These are phyloP conservation scores for Adansonia madagascariensis DNA, from an alignment of 441 rosid genomes.

Conservation along the genomic window DNA sequence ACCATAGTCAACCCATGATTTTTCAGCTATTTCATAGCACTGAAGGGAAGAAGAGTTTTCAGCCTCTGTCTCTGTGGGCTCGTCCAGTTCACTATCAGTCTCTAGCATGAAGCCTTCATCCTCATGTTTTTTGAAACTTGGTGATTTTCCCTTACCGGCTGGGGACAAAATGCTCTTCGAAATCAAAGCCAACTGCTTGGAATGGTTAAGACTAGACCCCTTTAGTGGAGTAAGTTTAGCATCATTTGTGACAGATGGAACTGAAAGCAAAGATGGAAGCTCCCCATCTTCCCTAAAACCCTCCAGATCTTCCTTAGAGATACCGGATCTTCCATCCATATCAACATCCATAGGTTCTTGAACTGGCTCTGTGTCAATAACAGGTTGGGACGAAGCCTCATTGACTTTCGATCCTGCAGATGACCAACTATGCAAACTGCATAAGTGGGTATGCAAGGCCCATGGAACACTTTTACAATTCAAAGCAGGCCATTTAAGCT, in stretches of 20 bases:
- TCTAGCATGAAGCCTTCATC: constrained; percentile 78
- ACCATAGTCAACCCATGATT: constrained; percentile 73
- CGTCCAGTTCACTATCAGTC: constrained; percentile 79
- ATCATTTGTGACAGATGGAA: constrained; percentile 49
- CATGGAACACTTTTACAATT: constrained; percentile 73
- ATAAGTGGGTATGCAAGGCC: constrained; percentile 67
- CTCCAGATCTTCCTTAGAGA: constrained; percentile 68
- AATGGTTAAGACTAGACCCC: constrained; percentile 56
- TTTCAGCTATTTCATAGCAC: constrained; percentile 42
- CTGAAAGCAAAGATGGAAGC: constrained; percentile 74
- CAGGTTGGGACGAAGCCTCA: constrained; percentile 47
- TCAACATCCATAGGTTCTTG: constrained; percentile 66
- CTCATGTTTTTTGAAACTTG: constrained; percentile 70
- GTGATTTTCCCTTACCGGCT: constrained; percentile 55
- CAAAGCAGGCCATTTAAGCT: constrained; percentile 77
- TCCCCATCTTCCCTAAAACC: constrained; percentile 87
- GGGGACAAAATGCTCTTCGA: constrained; percentile 80
- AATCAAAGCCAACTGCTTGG: constrained; percentile 76
- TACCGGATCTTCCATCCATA: constrained; percentile 54
- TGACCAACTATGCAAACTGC: constrained; percentile 78
- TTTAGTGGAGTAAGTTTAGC: constrained; percentile 45
- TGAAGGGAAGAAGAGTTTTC: constrained; percentile 44
- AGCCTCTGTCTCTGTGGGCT: constrained; percentile 51
- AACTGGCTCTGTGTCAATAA: constrained; percentile 46
- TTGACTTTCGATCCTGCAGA: constrained; percentile 47